These are phyloP conservation scores for Gossypium aridum DNA, from an alignment of 441 rosid genomes.

Conservation along the genomic window DNA sequence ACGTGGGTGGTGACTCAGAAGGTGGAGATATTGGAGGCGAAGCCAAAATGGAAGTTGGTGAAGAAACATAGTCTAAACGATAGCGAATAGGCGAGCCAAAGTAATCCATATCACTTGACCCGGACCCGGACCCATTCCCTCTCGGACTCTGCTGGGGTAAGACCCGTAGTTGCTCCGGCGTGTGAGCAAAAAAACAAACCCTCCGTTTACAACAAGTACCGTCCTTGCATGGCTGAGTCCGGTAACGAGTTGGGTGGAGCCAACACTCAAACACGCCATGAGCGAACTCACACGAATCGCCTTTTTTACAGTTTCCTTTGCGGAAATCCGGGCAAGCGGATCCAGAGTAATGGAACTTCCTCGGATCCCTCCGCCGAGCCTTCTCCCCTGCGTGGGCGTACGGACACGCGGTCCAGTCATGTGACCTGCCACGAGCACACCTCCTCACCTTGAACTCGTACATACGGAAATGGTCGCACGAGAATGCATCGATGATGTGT, in stretches of 20 bases:
- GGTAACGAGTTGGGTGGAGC: constrained; percentile 58
- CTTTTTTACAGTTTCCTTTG: constrained; percentile 43
- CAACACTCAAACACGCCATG: constrained; percentile 70
- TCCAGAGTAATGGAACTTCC: constrained; percentile 40
- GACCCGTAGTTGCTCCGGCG: constrained; percentile 49
- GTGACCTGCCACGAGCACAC: constrained; percentile 50
- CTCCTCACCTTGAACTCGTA: constrained; percentile 54
- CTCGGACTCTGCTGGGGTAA: constrained; percentile 29
- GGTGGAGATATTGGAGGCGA: constrained; percentile 49
- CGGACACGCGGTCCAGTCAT: constrained; percentile 71
- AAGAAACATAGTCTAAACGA: constrained; percentile 27
- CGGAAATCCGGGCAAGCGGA: constrained; percentile 54
- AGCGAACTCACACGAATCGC: constrained; percentile 53
- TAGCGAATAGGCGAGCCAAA: constrained; percentile 22
- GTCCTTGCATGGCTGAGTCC: constrained; percentile 64
- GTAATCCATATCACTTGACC: constrained; percentile 19
- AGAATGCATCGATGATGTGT: constrained; percentile 29
- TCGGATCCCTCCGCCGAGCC: constrained; percentile 53
- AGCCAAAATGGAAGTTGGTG: constrained; percentile 41
- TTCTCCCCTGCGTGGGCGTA: constrained; percentile 62
- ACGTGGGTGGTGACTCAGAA: constrained; percentile 43
- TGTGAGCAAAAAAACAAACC: constrained; percentile 64
- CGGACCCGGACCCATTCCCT: constrained; percentile 17
- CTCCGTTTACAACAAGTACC: constrained; percentile 37
- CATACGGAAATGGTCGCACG: constrained; percentile 55